phyloP scores from a whole-genome alignment of 2,329 filamentous ascomycete genomes.

The Cladophialophora exuberans region DNA sequence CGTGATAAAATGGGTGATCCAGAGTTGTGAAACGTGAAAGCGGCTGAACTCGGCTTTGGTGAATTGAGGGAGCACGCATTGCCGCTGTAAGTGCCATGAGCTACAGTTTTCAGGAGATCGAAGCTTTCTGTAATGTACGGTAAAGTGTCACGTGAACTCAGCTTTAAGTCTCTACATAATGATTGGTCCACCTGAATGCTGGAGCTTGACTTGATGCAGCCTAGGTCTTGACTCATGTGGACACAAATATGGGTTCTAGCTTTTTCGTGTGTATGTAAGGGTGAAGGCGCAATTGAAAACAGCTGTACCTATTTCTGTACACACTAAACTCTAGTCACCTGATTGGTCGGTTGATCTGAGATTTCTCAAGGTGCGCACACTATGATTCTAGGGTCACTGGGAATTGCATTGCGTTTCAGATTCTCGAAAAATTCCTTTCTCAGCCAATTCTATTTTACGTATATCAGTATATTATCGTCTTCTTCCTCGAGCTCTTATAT shows the following conservation, averaged over 20 bases:
- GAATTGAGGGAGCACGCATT: no score
- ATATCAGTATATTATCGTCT: no score
- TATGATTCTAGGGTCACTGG: no score
- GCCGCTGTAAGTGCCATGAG: neutral
- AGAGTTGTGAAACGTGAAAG: neutral
- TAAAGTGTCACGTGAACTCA: neutral
- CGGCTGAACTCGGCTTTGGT: neutral
- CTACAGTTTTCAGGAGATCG: neutral
- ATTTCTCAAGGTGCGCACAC: no score
- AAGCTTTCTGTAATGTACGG: neutral
- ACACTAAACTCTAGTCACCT: no score
- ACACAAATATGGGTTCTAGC: neutral
- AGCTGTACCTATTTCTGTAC: no score
- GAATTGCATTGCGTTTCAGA: no score
- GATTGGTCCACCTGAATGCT: neutral
- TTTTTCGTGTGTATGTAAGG: neutral
- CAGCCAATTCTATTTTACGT: no score
- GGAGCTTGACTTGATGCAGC: neutral
- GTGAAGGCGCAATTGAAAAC: neutral
- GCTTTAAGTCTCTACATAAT: neutral
- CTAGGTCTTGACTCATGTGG: neutral
- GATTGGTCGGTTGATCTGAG: no score
- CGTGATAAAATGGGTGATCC: neutral
- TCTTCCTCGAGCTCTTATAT: no score
- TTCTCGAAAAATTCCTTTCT: no score